Evolutionary conservation across 441 rosid species (phyloP).

Genomic region (Adansonia madagascariensis): DNA sequence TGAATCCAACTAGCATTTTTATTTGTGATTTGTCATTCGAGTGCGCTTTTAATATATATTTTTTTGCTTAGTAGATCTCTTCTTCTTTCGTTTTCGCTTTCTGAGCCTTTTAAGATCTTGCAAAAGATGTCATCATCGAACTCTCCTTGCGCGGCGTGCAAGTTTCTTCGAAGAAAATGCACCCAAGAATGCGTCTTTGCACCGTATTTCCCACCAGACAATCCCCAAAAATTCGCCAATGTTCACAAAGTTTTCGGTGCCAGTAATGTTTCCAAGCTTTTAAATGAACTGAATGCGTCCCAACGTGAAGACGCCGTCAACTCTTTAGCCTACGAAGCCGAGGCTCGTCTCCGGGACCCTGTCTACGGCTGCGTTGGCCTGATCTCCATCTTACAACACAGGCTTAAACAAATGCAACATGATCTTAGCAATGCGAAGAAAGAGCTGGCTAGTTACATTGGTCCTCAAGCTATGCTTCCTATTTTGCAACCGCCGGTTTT

Average conservation of each 20-base stretch:
- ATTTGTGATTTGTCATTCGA: slow-evolving; percentile 29
- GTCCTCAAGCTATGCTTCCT: slow-evolving; percentile 75
- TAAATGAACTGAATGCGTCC: slow-evolving; percentile 62
- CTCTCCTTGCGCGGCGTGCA: slow-evolving; percentile 98
- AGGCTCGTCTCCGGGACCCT: slow-evolving; percentile 78
- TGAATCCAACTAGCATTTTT: slow-evolving; percentile 30
- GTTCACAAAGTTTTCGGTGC: slow-evolving; percentile 92
- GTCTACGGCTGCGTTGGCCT: slow-evolving; percentile 89
- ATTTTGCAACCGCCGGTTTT: slow-evolving; percentile 40
- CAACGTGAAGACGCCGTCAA: slow-evolving; percentile 88
- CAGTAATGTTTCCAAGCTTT: slow-evolving; percentile 81
- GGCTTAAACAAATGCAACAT: slow-evolving; percentile 55
- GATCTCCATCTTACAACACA: slow-evolving; percentile 75
- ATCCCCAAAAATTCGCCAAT: slow-evolving; percentile 71
- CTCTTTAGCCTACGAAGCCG: slow-evolving; percentile 86
- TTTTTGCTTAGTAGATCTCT: slow-evolving; percentile 36
- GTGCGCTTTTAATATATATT: slow-evolving; percentile 21
- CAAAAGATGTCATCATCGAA: slow-evolving; percentile 65
- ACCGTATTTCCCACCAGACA: slow-evolving; percentile 92
- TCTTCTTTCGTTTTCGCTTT: background rate
- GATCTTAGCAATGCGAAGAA: slow-evolving; percentile 63
- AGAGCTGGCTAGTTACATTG: slow-evolving; percentile 64
- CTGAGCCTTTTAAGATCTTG: slow-evolving; percentile 1
- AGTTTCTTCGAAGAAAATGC: slow-evolving; percentile 77
- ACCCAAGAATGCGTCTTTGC: slow-evolving; percentile 91